Percentiles rank a stretch among this genome's conserved stretches.
These are phyloP conservation scores for Colletotrichum salicis DNA, from an alignment of 2,329 filamentous ascomycete genomes.

Conservation along the genomic window DNA sequence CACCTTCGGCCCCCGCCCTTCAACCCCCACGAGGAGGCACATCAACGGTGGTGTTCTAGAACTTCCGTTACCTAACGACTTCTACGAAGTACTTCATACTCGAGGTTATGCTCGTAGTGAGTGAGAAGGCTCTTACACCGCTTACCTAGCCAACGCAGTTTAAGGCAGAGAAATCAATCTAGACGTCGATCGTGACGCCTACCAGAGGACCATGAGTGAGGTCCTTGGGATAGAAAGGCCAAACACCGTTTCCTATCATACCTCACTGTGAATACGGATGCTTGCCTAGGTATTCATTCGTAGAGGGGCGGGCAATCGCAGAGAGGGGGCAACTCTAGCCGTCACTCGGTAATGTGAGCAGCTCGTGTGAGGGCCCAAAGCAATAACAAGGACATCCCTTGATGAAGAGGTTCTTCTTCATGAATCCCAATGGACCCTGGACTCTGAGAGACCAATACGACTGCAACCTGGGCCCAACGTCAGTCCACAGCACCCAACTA, in stretches of 20 bases:
- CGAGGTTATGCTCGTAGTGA: no score
- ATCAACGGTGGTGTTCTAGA: background rate
- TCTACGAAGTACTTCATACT: background rate
- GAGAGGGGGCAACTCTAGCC: background rate
- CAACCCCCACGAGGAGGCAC: background rate
- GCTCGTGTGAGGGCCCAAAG: background rate
- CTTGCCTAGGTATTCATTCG: background rate
- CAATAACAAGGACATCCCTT: background rate
- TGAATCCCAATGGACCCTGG: background rate
- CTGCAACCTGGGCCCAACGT: background rate
- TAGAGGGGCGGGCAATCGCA: background rate
- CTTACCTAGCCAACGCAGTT: background rate
- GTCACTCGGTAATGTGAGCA: conserved; percentile 2
- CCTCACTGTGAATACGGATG: no score
- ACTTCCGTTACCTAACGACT: background rate
- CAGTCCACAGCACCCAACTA: background rate
- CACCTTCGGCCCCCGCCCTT: background rate
- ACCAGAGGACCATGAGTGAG: background rate
- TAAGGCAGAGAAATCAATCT: background rate
- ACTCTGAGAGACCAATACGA: background rate
- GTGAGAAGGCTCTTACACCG: no score
- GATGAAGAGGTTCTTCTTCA: background rate
- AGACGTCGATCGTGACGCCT: background rate
- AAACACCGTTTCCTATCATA: no score
- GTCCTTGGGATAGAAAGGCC: background rate